Evolutionary conservation across 2,329 filamentous ascomycete species (phyloP).

Genomic region (Cladophialophora carrionii): DNA sequence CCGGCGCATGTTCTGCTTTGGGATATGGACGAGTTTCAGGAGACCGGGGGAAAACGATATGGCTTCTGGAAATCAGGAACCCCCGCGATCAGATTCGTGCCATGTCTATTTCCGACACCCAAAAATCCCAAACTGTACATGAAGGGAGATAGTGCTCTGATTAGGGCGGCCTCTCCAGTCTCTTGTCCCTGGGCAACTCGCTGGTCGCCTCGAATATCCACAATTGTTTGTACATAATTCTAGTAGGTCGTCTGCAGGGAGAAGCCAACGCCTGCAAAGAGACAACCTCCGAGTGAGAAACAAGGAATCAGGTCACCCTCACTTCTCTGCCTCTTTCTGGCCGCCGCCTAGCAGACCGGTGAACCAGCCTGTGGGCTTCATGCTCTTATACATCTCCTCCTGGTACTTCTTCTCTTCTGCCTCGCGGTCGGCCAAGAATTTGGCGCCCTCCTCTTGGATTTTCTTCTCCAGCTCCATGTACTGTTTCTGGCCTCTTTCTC

Average conservation of each 20-base stretch:
- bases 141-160: slow-evolving; percentile 25
- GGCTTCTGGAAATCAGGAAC: slow-evolving; percentile 10
- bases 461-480: slow-evolving; percentile 89
- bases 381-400: slow-evolving; percentile 87
- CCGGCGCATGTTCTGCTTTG: slow-evolving; percentile 11
- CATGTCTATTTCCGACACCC: slow-evolving; percentile 12
- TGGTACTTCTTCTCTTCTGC: slow-evolving; percentile 84
- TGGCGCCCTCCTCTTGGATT: slow-evolving; percentile 89
- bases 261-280: slow-evolving; percentile 8
- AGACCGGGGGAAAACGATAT: background rate
- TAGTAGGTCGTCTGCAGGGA: background rate
- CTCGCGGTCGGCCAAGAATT: slow-evolving; percentile 94
- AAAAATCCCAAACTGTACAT: slow-evolving; percentile 8
- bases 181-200: background rate
- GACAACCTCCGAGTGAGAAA: background rate
- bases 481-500: slow-evolving; percentile 86
- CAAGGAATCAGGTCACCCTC: slow-evolving; percentile 6
- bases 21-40: slow-evolving; percentile 13
- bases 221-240: slow-evolving; percentile 20
- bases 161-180: background rate
- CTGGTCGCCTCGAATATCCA: slow-evolving; percentile 7
- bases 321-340: slow-evolving; percentile 37
- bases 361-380: slow-evolving; percentile 72
- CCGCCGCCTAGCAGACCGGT: slow-evolving; percentile 57
- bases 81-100: background rate